A percentile compares a stretch with the other conserved stretches of the same genome.
These are phyloP conservation scores for Aschersonia sp. DNA, from an alignment of 2,329 filamentous ascomycete genomes.

Conservation along the genomic window DNA sequence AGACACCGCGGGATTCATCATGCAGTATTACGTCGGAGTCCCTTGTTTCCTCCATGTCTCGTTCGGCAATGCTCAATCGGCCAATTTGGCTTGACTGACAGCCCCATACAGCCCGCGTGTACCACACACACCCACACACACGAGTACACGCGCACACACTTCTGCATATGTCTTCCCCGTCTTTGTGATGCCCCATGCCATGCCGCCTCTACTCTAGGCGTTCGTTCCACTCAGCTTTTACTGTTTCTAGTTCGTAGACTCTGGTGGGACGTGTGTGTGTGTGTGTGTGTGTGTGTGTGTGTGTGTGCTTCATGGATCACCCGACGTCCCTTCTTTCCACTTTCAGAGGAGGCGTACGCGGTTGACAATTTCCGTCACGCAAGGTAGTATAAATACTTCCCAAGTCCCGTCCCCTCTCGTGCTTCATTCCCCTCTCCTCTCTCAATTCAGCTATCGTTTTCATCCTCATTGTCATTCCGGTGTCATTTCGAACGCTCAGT, in stretches of 20 bases:
- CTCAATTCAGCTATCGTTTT: neutral
- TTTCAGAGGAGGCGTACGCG: neutral
- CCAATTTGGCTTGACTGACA: neutral
- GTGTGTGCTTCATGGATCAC: neutral
- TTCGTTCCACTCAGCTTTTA: neutral
- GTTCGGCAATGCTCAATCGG: neutral
- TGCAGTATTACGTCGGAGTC: neutral
- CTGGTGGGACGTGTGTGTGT: neutral
- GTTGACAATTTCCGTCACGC: neutral
- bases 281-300: neutral
- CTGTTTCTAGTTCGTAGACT: neutral
- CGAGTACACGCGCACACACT: neutral
- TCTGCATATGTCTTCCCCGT: neutral
- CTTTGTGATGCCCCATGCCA: neutral
- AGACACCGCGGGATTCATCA: neutral
- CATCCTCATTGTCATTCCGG: neutral
- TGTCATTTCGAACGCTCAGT: conserved; percentile 2
- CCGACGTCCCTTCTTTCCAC: neutral
- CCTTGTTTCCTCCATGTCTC: neutral
- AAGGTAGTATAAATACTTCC: conserved; percentile 9
- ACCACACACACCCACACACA: neutral
- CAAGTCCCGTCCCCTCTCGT: conserved; percentile 3
- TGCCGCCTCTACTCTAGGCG: neutral
- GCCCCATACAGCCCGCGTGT: neutral
- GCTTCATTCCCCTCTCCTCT: conserved; percentile 5